Percentiles rank a stretch among this genome's conserved stretches.
These are phyloP conservation scores for Uromyces viciae-fabae DNA, from an alignment of 1,284 basidiomycete species.

Conservation along the genomic window DNA sequence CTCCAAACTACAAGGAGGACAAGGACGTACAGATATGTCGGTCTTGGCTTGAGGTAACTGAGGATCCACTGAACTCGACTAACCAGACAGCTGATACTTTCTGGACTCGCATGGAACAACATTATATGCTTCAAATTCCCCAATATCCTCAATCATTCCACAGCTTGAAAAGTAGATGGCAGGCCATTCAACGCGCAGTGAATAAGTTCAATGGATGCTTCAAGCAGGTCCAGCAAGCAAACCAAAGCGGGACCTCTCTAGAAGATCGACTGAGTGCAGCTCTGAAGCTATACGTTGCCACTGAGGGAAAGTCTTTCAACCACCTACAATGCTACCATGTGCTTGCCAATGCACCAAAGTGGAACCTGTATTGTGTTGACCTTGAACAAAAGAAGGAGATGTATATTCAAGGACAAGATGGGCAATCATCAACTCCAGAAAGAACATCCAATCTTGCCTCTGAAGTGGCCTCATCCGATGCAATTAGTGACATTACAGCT, in stretches of 20 bases:
- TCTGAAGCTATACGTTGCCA: background rate
- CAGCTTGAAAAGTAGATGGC: slow-evolving; percentile 1
- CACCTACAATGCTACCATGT: background rate
- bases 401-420: too few relatives aligned
- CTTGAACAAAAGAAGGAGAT: background rate
- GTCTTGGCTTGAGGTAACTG: background rate
- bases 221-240: background rate
- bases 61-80: background rate
- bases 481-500: background rate
- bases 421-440: too few relatives aligned
- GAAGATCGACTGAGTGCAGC: background rate
- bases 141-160: too few relatives aligned
- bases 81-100: background rate
- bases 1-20: background rate
- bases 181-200: background rate
- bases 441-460: too few relatives aligned
- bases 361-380: background rate
- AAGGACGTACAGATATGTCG: background rate
- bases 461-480: too few relatives aligned
- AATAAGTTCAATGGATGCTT: slow-evolving; percentile 2
- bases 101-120: background rate
- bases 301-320: background rate
- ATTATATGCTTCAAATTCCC: background rate
- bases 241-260: background rate
- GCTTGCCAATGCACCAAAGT: background rate